Evolutionary conservation across 768 basidiomycete species (phyloP).

Genomic region (Termitomyces sp.): DNA sequence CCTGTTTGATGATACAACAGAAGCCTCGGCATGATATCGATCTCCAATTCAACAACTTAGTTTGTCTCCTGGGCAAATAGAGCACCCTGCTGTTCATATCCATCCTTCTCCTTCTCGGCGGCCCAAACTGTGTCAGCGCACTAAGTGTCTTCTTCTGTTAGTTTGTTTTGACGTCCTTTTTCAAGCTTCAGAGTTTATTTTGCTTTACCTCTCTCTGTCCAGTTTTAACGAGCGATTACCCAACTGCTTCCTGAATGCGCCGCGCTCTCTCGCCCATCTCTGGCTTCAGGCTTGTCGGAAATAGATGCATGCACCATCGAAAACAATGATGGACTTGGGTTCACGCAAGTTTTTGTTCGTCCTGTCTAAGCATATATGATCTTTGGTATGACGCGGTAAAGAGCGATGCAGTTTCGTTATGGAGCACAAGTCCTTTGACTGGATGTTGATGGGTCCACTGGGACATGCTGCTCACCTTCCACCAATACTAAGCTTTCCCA

Average conservation of each 20-base stretch:
- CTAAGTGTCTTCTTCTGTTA: neutral
- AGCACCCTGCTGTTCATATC: neutral
- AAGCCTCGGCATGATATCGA: neutral
- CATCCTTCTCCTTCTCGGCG: too few relatives aligned
- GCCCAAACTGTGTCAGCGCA: neutral
- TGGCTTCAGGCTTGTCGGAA: neutral
- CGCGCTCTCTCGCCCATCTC: too few relatives aligned
- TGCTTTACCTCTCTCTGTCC: neutral
- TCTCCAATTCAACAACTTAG: neutral
- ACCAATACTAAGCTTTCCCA: too few relatives aligned
- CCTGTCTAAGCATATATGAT: neutral
- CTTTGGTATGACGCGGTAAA: neutral
- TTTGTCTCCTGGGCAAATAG: neutral
- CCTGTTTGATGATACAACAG: too few relatives aligned
- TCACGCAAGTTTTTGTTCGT: neutral
- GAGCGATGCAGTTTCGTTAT: neutral
- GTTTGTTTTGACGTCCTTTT: neutral
- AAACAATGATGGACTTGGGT: neutral
- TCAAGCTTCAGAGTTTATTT: neutral
- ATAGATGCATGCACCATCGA: neutral
- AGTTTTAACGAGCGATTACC: neutral
- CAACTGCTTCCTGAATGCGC: neutral
- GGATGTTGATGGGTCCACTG: too few relatives aligned
- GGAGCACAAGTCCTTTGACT: neutral
- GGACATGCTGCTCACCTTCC: too few relatives aligned